A percentile compares a stretch with the other conserved stretches of the same genome.
phyloP scores from a whole-genome alignment of 163 green algal genomes.

The Botryococcus braunii region DNA sequence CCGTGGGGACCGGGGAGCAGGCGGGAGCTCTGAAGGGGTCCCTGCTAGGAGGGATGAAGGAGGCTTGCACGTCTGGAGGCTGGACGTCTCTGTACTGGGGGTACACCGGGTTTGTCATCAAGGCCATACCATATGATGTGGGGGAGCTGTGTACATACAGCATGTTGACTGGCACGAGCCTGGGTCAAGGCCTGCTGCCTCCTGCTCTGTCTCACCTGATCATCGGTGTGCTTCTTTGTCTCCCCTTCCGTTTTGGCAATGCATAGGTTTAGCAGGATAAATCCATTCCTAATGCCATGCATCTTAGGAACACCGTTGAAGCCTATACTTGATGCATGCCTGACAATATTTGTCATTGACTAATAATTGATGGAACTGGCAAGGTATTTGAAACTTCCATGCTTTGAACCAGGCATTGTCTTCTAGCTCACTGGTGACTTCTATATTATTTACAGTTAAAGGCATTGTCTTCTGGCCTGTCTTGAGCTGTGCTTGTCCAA shows the following conservation, averaged over 20 bases:
- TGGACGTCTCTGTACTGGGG: slow-evolving; percentile 41
- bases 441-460: too few species aligned
- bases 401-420: too few species aligned
- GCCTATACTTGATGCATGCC: neutral
- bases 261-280: neutral
- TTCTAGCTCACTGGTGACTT: too few species aligned
- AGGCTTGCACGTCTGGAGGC: slow-evolving; percentile 14
- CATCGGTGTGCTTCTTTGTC: neutral
- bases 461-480: too few species aligned
- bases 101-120: slow-evolving; percentile 57
- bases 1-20: too few species aligned
- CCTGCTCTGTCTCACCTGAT: neutral
- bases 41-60: slow-evolving; percentile 1
- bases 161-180: slow-evolving; percentile 32
- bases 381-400: too few species aligned
- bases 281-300: neutral
- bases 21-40: neutral
- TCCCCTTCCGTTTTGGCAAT: neutral
- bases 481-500: too few species aligned
- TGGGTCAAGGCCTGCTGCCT: neutral
- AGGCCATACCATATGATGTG: slow-evolving; percentile 60
- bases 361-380: too few species aligned
- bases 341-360: neutral
- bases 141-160: slow-evolving; percentile 58
- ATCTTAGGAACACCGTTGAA: neutral